A percentile compares a stretch with the other conserved stretches of the same genome.
phyloP scores from a whole-genome alignment of 2,329 filamentous ascomycete species.

The Xylaria sp. region DNA sequence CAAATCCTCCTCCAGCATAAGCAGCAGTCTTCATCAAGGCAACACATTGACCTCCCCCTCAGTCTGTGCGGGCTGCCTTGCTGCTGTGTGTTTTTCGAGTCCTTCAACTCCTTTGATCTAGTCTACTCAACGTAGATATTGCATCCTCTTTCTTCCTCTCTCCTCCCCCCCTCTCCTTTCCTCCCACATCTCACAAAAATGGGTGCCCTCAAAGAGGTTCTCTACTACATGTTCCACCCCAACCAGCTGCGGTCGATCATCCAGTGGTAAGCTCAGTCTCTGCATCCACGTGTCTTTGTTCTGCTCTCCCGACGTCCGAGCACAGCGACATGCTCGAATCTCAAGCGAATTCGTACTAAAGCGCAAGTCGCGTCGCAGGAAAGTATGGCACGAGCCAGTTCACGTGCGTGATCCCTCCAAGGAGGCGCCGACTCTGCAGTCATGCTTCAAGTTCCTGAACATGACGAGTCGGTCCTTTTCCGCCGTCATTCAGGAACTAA shows the following conservation, averaged over 20 bases:
- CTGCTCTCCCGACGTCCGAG: background rate
- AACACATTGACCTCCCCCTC: background rate
- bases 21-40: background rate
- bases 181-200: conserved; percentile 35
- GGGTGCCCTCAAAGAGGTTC: conserved; percentile 47
- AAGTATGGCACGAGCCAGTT: conserved; percentile 92
- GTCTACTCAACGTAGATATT: background rate
- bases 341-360: background rate
- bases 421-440: conserved; percentile 66
- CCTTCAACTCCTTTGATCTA: background rate
- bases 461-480: conserved; percentile 89
- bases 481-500: conserved; percentile 89
- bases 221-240: conserved; percentile 73
- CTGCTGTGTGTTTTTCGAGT: background rate
- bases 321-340: background rate
- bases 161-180: background rate
- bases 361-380: conserved; percentile 51
- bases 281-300: background rate
- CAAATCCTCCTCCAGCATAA: background rate
- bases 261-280: conserved; percentile 65
- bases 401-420: conserved; percentile 73
- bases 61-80: background rate
- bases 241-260: conserved; percentile 74
- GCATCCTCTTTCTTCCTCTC: background rate
- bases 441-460: conserved; percentile 83